These are phyloP conservation scores for Collybia sp. DNA, from an alignment of 768 basidiomycete species.

Conservation along the genomic window DNA sequence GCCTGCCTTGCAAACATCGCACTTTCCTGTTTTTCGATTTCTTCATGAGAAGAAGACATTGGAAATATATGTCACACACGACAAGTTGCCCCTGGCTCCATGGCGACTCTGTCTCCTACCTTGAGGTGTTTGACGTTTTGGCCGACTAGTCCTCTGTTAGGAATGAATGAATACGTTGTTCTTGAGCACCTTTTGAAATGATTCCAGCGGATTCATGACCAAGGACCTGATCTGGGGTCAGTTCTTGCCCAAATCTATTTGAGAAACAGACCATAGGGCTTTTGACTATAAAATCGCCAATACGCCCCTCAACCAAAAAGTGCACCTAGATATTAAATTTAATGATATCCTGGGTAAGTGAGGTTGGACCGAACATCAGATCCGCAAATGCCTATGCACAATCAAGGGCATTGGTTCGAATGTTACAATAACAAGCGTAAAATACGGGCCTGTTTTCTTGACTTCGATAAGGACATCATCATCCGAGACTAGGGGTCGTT, in stretches of 20 bases:
- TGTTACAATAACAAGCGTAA: conserved; percentile 1
- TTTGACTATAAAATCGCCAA: conserved; percentile 75
- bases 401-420: conserved; percentile 3
- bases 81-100: conserved; percentile 90
- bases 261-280: conserved; percentile 64
- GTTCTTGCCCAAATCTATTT: background rate
- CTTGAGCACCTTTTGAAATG: conserved; percentile 53
- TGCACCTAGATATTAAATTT: conserved; percentile 49
- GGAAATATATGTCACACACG: conserved; percentile 27
- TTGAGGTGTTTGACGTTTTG: conserved; percentile 70
- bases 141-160: conserved; percentile 49
- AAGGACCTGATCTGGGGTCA: conserved; percentile 53
- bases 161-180: background rate
- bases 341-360: conserved; percentile 8
- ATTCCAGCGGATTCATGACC: conserved; percentile 92
- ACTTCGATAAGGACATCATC: conserved; percentile 85
- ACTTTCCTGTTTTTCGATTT: conserved; percentile 40
- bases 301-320: conserved; percentile 73
- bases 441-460: conserved; percentile 77
- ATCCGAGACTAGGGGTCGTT: conserved; percentile 44
- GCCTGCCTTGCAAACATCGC: conserved; percentile 81
- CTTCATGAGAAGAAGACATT: conserved; percentile 1
- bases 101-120: conserved; percentile 82
- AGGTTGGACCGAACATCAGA: conserved; percentile 57
- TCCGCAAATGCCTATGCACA: conserved; percentile 73